These are phyloP conservation scores for Plasmodium berghei DNA, from an alignment of 169 alveolate species.

Conservation along the genomic window DNA sequence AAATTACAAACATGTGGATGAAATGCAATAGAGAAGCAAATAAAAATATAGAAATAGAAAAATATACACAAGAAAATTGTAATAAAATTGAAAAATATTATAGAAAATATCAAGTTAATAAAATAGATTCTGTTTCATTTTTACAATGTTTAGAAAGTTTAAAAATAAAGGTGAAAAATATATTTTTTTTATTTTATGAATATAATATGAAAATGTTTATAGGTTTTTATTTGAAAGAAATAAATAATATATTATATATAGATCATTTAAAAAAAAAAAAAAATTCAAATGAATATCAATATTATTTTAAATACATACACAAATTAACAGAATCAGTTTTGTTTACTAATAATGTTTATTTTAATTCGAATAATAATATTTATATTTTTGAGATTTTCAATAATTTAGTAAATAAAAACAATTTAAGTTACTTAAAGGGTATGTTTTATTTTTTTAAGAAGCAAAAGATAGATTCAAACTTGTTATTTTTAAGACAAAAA, in stretches of 20 bases:
- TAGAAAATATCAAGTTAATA: not conserved
- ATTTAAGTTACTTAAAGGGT: not conserved
- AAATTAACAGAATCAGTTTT: not conserved
- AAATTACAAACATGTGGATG: not conserved
- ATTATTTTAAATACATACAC: conserved; percentile 7
- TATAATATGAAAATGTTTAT: conserved; percentile 14
- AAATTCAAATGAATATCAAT: not conserved
- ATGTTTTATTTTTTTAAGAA: conserved; percentile 16
- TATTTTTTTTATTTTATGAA: conserved; percentile 12
- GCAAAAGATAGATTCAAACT: not conserved
- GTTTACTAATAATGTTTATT: conserved; percentile 13
- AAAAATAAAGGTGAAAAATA: conserved; percentile 2
- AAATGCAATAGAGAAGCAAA: not conserved
- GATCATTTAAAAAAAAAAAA: not conserved
- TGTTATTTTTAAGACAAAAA: too few relatives aligned
- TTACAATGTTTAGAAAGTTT: not conserved
- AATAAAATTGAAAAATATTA: not conserved
- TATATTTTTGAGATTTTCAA: conserved; percentile 14
- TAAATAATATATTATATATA: too few relatives aligned
- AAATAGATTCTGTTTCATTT: not conserved
- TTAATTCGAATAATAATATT: not conserved
- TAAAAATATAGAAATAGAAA: not conserved
- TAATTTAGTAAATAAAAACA: conserved; percentile 2
- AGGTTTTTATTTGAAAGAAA: not conserved
- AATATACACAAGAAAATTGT: not conserved